A percentile compares a stretch with the other conserved stretches of the same genome.
phyloP scores from a whole-genome alignment of 164 flowering plant species.

The Vitis labrusca region DNA sequence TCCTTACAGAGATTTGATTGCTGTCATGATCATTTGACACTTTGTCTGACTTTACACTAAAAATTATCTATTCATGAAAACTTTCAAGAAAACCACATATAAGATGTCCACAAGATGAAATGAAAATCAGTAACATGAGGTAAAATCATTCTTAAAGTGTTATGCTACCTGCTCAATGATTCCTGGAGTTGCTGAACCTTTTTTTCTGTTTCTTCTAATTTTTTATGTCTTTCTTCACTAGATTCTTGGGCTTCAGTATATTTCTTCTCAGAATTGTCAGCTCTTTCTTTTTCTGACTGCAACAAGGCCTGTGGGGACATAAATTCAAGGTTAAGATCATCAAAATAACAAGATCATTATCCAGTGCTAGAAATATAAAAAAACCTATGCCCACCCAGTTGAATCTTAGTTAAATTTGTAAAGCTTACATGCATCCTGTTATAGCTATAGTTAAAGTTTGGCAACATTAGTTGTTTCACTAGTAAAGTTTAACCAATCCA shows the following conservation, averaged over 20 bases:
- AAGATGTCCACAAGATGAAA: not conserved
- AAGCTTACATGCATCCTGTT: not conserved
- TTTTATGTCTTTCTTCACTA: slow-evolving; percentile 42
- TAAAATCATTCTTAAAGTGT: not conserved
- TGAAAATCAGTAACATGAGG: not conserved
- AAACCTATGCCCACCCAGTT: not conserved
- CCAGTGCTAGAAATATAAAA: not conserved
- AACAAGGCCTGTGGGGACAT: slow-evolving; percentile 31
- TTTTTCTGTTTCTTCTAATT: slow-evolving; percentile 58
- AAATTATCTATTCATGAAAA: not conserved
- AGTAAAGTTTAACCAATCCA: not conserved
- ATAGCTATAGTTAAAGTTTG: not conserved
- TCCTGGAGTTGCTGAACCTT: slow-evolving; percentile 58
- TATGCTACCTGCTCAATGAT: slow-evolving; percentile 50
- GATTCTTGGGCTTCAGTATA: slow-evolving; percentile 39
- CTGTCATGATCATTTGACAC: not conserved
- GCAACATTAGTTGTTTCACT: not conserved
- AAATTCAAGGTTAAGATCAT: not conserved
- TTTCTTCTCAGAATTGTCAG: slow-evolving; percentile 46
- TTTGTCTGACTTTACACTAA: not conserved
- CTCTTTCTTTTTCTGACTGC: slow-evolving; percentile 48
- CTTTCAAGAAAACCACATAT: not conserved
- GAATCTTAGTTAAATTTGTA: not conserved
- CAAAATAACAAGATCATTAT: not conserved
- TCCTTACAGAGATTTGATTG: not conserved